phyloP scores from a whole-genome alignment of 2,329 filamentous ascomycete genomes.

The Stagonosporopsis cucurbitacearum region DNA sequence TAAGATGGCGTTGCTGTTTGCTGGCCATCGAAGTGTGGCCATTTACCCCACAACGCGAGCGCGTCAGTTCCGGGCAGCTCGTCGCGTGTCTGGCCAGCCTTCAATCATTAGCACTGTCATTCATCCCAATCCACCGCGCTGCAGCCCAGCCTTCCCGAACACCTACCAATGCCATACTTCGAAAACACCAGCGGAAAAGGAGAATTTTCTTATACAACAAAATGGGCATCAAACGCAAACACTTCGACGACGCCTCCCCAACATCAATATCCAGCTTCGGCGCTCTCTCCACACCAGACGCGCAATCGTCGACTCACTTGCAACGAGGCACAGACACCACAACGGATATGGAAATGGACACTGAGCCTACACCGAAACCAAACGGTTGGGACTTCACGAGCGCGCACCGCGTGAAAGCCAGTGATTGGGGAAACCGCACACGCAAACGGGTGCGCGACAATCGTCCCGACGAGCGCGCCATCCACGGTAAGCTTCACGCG shows the following conservation, averaged over 20 bases:
- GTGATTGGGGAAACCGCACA: slow-evolving; percentile 62
- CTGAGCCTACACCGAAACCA: slow-evolving; percentile 5
- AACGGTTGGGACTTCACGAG: slow-evolving; percentile 37
- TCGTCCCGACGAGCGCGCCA: slow-evolving; percentile 61
- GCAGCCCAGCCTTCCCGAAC: neutral
- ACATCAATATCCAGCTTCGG: slow-evolving; percentile 51
- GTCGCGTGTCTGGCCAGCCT: slow-evolving; percentile 35
- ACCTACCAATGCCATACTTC: neutral
- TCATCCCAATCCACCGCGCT: slow-evolving; percentile 11
- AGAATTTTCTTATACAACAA: neutral
- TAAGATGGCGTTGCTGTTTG: neutral
- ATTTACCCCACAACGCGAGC: slow-evolving; percentile 29
- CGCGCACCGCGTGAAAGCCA: slow-evolving; percentile 34
- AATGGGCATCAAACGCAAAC: slow-evolving; percentile 67
- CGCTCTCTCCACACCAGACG: slow-evolving; percentile 38
- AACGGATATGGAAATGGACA: slow-evolving; percentile 42
- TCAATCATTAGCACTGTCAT: slow-evolving; percentile 30
- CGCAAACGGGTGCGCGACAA: slow-evolving; percentile 65
- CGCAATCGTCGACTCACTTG: slow-evolving; percentile 37
- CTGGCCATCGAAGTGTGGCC: neutral
- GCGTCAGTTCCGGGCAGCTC: slow-evolving; percentile 23
- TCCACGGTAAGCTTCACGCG: slow-evolving; percentile 56
- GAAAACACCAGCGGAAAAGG: too few species aligned
- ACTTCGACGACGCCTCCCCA: slow-evolving; percentile 56
- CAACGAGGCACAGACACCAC: slow-evolving; percentile 24